Base-by-base conservation (phyloP, 139 green algal species). In the Volvox africanus region DNA sequence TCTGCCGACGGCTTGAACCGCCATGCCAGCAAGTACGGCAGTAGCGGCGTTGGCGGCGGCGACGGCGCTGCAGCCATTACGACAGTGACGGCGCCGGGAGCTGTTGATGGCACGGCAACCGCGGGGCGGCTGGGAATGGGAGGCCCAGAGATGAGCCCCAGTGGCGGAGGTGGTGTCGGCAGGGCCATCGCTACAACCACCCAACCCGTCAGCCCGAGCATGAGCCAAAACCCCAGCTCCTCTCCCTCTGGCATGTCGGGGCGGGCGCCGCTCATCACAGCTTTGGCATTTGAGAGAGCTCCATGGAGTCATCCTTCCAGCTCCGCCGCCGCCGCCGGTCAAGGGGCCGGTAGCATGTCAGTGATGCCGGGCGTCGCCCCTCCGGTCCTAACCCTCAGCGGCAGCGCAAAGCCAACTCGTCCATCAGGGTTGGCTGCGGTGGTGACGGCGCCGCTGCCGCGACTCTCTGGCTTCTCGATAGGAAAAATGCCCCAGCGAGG, bases 241-340 rank as follows among this genome's bases (percentile, higher is more conserved):
- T 35, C 36, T 12, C 37, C 78, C 24, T 84, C 78, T 11, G 19
- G 71, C 28, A 37, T 79, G 71, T 65, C 78, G 16, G 36, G 78
- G 28, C 36, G 78, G 30, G n/a, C 82, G 5, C 82, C 82, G 61
- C 82, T 77, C 13, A 79, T 88, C 9, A 37, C 65, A 0, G 82
- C 82, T 35, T 33, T 88, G 1, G 65, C 82, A 14, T 80, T 44
- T 16, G 82, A 88, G 32, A 35, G 82, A 19, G 82, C 82, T n/a
- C 82, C 82, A 20, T 88, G 82, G 82, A 88, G 62, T n/a, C 18
- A 28, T n/a, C 26, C 76, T 19, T 21, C 32, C 32, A 26, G 32
- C 44, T 44, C 24, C 44, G 79, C 44, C 9, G 77, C 77, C 13
- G 77, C 35, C 77, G 79, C 44, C 37, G 22, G 20, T 73, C 21